A percentile compares a stretch with the other conserved stretches of the same genome.
Evolutionary conservation across 257 asterid genomes (phyloP).

Genomic region (Lithospermum erythrorhizon): DNA sequence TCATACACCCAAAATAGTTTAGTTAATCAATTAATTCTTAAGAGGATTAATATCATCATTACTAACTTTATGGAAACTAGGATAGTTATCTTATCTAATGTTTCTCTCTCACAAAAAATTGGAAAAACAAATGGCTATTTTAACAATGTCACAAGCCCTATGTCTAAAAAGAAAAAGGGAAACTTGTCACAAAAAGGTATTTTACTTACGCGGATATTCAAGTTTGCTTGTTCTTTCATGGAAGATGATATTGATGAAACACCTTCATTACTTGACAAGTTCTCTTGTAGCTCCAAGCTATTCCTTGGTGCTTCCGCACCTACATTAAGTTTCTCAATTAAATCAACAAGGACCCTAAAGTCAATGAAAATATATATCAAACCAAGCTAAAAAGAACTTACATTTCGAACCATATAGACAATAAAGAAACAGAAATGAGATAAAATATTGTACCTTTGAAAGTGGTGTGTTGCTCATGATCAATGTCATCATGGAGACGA

Average conservation of each 20-base stretch:
- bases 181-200: too few relatives aligned
- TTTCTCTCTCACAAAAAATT: conserved; percentile 1
- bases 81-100: background rate
- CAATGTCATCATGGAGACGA: conserved; percentile 14
- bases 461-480: conserved; percentile 9
- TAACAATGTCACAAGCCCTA: background rate
- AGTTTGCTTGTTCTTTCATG: conserved; percentile 15
- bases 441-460: conserved; percentile 24
- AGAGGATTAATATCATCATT: background rate
- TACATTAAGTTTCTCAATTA: conserved; percentile 13
- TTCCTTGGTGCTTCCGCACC: conserved; percentile 66
- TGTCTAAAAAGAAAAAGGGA: background rate
- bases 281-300: conserved; percentile 48
- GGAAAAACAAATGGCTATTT: background rate
- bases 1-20: too few relatives aligned
- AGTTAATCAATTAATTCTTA: too few relatives aligned
- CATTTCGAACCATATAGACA: background rate
- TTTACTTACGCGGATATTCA: conserved; percentile 15
- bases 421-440: background rate
- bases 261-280: conserved; percentile 4
- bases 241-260: conserved; percentile 14
- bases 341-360: background rate
- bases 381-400: too few relatives aligned
- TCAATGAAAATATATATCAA: too few relatives aligned
- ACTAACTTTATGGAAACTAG: conserved; percentile 1